These are phyloP conservation scores for Clarireedia hainanense DNA, from an alignment of 2,329 filamentous ascomycete genomes.

Conservation along the genomic window DNA sequence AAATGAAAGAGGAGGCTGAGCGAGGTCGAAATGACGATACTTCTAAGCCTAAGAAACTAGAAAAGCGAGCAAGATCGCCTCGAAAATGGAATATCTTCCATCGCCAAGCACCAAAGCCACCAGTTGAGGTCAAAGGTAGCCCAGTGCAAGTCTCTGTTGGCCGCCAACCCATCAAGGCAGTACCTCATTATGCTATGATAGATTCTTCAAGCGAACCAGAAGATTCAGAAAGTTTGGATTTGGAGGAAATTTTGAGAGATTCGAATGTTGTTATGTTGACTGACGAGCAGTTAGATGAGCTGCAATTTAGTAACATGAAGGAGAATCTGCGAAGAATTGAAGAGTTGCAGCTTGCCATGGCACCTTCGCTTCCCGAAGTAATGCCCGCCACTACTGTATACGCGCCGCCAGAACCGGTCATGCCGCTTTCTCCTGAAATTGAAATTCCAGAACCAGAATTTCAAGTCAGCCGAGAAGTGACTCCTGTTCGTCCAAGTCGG, in stretches of 20 bases:
- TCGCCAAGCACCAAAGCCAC: conserved; percentile 40
- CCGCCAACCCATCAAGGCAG: conserved; percentile 35
- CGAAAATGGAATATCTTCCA: conserved; percentile 59
- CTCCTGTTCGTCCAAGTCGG: conserved; percentile 44
- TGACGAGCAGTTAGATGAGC: conserved; percentile 25
- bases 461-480: conserved; percentile 16
- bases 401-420: conserved; percentile 20
- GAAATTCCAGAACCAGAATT: conserved; percentile 18
- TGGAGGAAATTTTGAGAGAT: conserved; percentile 43
- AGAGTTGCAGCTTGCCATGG: conserved; percentile 12
- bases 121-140: conserved; percentile 31
- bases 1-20: conserved; percentile 34
- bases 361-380: conserved; percentile 7
- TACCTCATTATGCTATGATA: conserved; percentile 55
- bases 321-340: conserved; percentile 21
- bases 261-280: conserved; percentile 30
- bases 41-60: conserved; percentile 43
- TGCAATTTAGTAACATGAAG: conserved; percentile 25
- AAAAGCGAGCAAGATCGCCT: conserved; percentile 44
- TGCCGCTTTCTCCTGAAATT: conserved; percentile 10
- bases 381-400: conserved; percentile 8
- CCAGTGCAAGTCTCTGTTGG: conserved; percentile 39
- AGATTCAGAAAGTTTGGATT: conserved; percentile 28
- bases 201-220: conserved; percentile 44
- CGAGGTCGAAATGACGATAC: conserved; percentile 16